Evolutionary conservation across 345 rosid genomes (phyloP), one percentile per base, ranked within the genome.

Genomic region (Trapa bicornis): DNA sequence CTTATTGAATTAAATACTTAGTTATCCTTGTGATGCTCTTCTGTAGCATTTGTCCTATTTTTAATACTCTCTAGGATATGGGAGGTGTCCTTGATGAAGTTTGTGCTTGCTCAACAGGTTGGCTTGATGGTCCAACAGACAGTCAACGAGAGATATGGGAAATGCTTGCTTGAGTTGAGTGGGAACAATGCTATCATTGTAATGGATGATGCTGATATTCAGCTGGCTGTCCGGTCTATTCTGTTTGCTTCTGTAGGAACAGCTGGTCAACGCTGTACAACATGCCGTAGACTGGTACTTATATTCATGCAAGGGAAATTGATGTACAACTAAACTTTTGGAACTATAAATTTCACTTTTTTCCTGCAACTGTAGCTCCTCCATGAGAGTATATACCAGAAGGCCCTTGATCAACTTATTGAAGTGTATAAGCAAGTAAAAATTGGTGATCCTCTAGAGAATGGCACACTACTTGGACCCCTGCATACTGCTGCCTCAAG

Each of bases 231-330:
- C 66, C 89, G 96, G 33, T 87, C 99, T 47, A 85, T 91, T 72
- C 74, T 91, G 56, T 91, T 91, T 77, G 99, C 97, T 64, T 93
- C 99, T 48, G 99, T 91, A 64, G 99, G 99, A 71, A 95, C 97
- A 12, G 97, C 97, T 80, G 97, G 97, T 54, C 99, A 91, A 68
- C 91, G 99, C 70, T 91, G 97, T 86, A 91, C 99, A 71, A 89
- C 99, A 66, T 91, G 96, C 75, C 99, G 97, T 77, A 83, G 99
- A 74, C 99, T 94, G 97, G 97, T 94, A 88, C 3, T 16, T 54
- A 6, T 29, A 4, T 12, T 0, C 60, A 54, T 29, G 32, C 35
- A 4, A 54, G 60, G 3, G 37, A 54, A 4, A 10, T 58, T 12
- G 1, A 32, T 58, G 63, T 58, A 8, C 33, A 32, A 33, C 3